Conservation (phyloP, 2,329 filamentous ascomycete species). For the Pseudofabraea citricarpa region DNA sequence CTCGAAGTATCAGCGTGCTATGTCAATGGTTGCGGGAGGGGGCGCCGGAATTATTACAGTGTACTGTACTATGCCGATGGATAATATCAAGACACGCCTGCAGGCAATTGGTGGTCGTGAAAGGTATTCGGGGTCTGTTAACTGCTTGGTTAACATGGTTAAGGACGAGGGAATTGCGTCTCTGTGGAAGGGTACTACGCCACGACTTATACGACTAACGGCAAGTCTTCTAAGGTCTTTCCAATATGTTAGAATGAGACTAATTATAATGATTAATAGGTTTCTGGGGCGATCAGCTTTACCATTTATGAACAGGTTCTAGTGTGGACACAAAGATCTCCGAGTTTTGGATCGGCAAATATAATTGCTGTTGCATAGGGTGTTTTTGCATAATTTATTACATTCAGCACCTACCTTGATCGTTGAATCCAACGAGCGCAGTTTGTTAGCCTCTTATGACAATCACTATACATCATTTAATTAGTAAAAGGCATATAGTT, state of each 20-base stretch:
- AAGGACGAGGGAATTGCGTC: constrained; percentile 4
- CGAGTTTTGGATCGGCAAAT: no score
- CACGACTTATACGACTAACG: constrained; percentile 9
- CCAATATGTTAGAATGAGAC: no score
- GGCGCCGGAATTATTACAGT: constrained; percentile 18
- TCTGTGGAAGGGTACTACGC: constrained; percentile 13
- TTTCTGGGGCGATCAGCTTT: not conserved
- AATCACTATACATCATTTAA: no score
- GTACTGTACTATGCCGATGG: constrained; percentile 20
- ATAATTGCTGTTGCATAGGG: no score
- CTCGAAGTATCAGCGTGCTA: not conserved
- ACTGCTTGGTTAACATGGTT: constrained; percentile 4
- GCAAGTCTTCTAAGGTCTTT: constrained; percentile 5
- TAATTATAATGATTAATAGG: no score
- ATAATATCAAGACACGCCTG: constrained; percentile 22
- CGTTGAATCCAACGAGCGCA: no score
- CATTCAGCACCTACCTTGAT: no score
- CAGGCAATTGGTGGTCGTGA: constrained; percentile 7
- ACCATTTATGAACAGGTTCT: not conserved
- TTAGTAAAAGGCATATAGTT: no score
- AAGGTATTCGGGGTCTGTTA: constrained; percentile 4
- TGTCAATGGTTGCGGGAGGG: constrained; percentile 13
- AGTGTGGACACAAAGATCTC: not conserved
- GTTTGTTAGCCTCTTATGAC: no score
- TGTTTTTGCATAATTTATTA: no score